Conservation (phyloP, 176 grass and related monocot genomes). For the barley (Hordeum vulgare) region DNA sequence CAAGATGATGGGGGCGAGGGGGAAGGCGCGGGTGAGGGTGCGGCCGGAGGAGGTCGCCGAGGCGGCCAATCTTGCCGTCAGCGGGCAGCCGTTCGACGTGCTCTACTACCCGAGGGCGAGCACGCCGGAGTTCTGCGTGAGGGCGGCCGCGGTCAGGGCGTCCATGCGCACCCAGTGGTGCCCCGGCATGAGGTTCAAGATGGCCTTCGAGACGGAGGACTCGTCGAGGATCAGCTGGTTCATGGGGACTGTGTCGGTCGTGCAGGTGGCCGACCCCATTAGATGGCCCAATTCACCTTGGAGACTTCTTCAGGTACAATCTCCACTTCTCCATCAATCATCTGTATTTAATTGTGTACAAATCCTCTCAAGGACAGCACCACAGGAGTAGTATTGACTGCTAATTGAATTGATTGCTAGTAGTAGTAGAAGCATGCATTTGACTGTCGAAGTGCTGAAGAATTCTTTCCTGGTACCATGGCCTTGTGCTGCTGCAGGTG, state of each 20-base stretch:
- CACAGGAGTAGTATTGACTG: neutral
- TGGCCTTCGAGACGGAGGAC: slow-evolving; percentile 97
- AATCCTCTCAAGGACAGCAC: slow-evolving; percentile 17
- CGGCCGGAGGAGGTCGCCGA: slow-evolving; percentile 70
- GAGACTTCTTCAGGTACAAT: slow-evolving; percentile 83
- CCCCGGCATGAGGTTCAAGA: slow-evolving; percentile 89
- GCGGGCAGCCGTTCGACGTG: slow-evolving; percentile 60
- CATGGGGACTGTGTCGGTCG: slow-evolving; percentile 79
- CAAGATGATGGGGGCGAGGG: slow-evolving; percentile 33
- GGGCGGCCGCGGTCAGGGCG: slow-evolving; percentile 42
- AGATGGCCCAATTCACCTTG: slow-evolving; percentile 88
- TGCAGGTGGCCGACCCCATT: slow-evolving; percentile 72
- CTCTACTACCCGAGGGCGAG: slow-evolving; percentile 84
- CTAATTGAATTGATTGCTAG: neutral
- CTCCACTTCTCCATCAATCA: neutral
- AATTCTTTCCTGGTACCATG: neutral
- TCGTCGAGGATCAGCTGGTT: slow-evolving; percentile 95
- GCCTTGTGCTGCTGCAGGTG: slow-evolving; percentile 50
- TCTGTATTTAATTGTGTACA: neutral
- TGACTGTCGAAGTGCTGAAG: slow-evolving; percentile 13
- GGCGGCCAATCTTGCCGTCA: slow-evolving; percentile 51
- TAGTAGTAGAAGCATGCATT: neutral
- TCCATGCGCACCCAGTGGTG: slow-evolving; percentile 77
- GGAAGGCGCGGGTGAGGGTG: slow-evolving; percentile 42
- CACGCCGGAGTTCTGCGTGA: slow-evolving; percentile 81